Evolutionary conservation across 2,329 filamentous ascomycete genomes (phyloP).

Genomic region (Parastagonospora nodorum): DNA sequence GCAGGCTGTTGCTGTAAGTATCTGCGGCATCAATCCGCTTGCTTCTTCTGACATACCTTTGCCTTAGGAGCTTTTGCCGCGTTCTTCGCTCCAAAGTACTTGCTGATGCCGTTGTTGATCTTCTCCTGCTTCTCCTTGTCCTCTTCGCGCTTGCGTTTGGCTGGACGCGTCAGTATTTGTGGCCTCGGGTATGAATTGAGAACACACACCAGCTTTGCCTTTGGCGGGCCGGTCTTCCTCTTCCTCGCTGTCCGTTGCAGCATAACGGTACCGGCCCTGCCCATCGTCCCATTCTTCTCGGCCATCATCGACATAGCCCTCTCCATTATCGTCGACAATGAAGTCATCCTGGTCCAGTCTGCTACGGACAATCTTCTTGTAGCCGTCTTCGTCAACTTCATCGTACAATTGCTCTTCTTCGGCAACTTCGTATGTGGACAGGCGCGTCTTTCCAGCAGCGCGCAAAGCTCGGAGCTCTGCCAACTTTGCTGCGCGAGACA

Average conservation of each 20-base stretch:
- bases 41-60: constrained; percentile 66
- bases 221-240: constrained; percentile 68
- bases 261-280: constrained; percentile 70
- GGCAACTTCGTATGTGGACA: constrained; percentile 84
- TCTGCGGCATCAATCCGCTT: background rate
- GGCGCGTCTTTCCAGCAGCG: constrained; percentile 86
- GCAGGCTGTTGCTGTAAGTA: constrained; percentile 59
- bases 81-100: constrained; percentile 86
- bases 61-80: constrained; percentile 70
- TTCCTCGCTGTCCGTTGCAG: constrained; percentile 71
- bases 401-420: constrained; percentile 89
- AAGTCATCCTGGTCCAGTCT: constrained; percentile 95
- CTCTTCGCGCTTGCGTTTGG: constrained; percentile 86
- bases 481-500: constrained; percentile 48
- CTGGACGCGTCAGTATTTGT: constrained; percentile 50
- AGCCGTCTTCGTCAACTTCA: constrained; percentile 93
- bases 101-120: constrained; percentile 88
- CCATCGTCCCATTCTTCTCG: constrained; percentile 73
- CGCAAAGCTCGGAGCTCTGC: constrained; percentile 85
- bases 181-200: background rate
- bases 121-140: constrained; percentile 84
- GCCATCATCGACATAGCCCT: constrained; percentile 95
- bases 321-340: constrained; percentile 96
- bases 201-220: constrained; percentile 61
- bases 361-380: constrained; percentile 92